These are phyloP conservation scores for Adiantum capillusveneris DNA, from an alignment of 75 land plant genomes.

Conservation along the genomic window DNA sequence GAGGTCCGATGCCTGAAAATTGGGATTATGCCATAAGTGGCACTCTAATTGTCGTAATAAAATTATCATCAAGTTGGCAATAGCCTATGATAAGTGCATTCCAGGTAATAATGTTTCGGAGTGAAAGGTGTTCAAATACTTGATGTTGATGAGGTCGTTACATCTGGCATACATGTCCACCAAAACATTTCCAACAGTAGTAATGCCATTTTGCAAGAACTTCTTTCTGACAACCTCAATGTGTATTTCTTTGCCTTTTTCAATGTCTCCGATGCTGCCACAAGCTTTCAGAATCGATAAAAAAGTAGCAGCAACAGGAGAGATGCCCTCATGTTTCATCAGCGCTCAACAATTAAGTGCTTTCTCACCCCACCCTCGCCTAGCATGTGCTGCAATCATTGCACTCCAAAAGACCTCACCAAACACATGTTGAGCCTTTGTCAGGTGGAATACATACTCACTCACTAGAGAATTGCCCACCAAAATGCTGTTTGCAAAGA, in stretches of 20 bases:
- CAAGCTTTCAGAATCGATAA: conserved; percentile 22
- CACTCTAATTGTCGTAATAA: too few relatives aligned
- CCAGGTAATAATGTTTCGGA: conserved; percentile 42
- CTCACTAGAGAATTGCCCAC: conserved; percentile 26
- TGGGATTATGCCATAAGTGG: too few relatives aligned
- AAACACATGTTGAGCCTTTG: conserved; percentile 28
- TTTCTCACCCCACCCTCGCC: conserved; percentile 7
- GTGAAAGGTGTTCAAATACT: neutral
- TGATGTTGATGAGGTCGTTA: conserved; percentile 5
- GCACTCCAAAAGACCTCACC: conserved; percentile 49
- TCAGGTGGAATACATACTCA: conserved; percentile 13
- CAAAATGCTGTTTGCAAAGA: conserved; percentile 12
- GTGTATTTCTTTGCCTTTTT: conserved; percentile 22
- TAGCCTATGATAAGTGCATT: conserved; percentile 52
- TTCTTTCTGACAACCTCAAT: conserved; percentile 19
- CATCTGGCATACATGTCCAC: conserved; percentile 42
- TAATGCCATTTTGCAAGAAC: conserved; percentile 4
- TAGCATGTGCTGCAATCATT: conserved; percentile 26
- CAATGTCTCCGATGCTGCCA: conserved; percentile 15
- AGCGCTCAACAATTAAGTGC: conserved; percentile 22
- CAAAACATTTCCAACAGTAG: conserved; percentile 19
- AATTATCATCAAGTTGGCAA: conserved; percentile 47
- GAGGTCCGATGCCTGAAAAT: too few relatives aligned
- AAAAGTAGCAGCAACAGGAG: conserved; percentile 38
- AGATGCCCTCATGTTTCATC: conserved; percentile 17